phyloP scores from a whole-genome alignment of 2,329 filamentous ascomycete genomes.

The Xylaria polymorpha region DNA sequence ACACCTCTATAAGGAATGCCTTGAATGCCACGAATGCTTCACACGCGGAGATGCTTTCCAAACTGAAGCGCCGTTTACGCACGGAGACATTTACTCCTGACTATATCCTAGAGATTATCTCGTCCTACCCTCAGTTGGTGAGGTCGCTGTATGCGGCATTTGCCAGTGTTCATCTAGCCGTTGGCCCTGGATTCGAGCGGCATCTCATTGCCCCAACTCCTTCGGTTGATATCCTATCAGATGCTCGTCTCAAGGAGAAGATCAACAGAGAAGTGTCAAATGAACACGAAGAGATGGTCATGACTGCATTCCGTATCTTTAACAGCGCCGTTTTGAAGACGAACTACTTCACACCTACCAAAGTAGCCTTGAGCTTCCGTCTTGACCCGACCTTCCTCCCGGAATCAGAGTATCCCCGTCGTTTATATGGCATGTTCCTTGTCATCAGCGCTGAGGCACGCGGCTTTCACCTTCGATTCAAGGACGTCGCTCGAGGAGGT shows the following conservation, averaged over 20 bases:
- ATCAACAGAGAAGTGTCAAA: slow-evolving; percentile 86
- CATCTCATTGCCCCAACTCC: slow-evolving; percentile 66
- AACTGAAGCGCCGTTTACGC: slow-evolving; percentile 93
- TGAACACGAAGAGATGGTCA: slow-evolving; percentile 97
- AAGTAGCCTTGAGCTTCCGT: slow-evolving; percentile 97
- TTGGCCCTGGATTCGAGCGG: slow-evolving; percentile 63
- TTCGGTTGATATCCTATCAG: slow-evolving; percentile 76
- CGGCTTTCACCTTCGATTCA: slow-evolving; percentile 96
- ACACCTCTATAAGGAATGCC: slow-evolving; percentile 84
- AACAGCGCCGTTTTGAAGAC: slow-evolving; percentile 95
- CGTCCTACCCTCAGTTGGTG: slow-evolving; percentile 86
- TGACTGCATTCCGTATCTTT: slow-evolving; percentile 96
- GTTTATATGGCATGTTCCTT: slow-evolving; percentile 97
- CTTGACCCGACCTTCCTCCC: slow-evolving; percentile 91
- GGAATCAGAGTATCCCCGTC: slow-evolving; percentile 90
- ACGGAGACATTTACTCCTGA: slow-evolving; percentile 98
- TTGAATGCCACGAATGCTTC: slow-evolving; percentile 83
- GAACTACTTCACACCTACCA: slow-evolving; percentile 97
- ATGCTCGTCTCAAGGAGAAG: slow-evolving; percentile 77
- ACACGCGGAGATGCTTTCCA: slow-evolving; percentile 88
- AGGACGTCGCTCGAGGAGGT: slow-evolving; percentile 94
- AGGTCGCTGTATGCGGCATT: slow-evolving; percentile 91
- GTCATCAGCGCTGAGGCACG: slow-evolving; percentile 97
- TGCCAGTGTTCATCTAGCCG: slow-evolving; percentile 81
- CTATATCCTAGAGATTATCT: slow-evolving; percentile 98